These are phyloP conservation scores for Fraxinus floribunda DNA, from an alignment of 305 asterid species.

Conservation along the genomic window DNA sequence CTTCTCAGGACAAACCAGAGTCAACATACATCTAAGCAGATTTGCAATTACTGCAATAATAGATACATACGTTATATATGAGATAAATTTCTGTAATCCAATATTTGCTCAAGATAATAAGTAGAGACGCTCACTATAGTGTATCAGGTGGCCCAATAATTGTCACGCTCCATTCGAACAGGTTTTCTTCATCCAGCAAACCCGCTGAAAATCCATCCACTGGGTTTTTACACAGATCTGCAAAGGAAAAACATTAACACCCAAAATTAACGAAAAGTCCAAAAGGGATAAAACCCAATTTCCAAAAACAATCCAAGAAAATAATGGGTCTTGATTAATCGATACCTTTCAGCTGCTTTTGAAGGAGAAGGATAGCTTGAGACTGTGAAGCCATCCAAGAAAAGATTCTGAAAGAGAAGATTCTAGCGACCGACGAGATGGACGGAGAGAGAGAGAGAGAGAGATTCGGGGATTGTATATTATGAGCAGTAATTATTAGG, in stretches of 20 bases:
- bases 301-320: background rate
- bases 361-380: background rate
- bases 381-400: background rate
- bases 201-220: conserved; percentile 64
- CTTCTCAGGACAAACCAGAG: conserved; percentile 4
- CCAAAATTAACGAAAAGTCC: background rate
- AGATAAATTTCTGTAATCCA: background rate
- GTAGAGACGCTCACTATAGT: conserved; percentile 59
- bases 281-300: background rate
- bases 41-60: conserved; percentile 7
- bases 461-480: background rate
- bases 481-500: background rate
- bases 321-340: background rate
- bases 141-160: conserved; percentile 97
- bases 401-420: background rate
- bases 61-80: background rate
- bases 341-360: background rate
- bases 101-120: background rate
- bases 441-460: background rate
- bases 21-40: background rate
- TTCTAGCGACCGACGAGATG: background rate
- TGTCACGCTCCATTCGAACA: conserved; percentile 98
- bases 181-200: conserved; percentile 70
- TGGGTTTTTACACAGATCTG: background rate
- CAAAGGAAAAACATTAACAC: background rate